phyloP scores from a whole-genome alignment of 352 stramenopile species.

The Lagenidium giganteum region DNA sequence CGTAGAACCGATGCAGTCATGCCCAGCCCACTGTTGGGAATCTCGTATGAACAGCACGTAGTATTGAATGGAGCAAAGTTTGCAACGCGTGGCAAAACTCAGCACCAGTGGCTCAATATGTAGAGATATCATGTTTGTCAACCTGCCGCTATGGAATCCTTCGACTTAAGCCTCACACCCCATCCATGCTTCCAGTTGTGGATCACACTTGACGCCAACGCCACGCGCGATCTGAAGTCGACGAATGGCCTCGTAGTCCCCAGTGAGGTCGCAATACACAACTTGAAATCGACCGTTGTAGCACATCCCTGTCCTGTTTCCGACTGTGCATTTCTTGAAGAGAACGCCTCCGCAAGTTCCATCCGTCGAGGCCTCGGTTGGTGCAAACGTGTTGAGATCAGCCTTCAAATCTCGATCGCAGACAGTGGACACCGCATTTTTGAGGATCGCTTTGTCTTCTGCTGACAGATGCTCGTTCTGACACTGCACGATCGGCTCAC shows the following conservation, averaged over 20 bases:
- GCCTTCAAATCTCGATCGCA: conserved; percentile 7
- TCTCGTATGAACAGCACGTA: too few relatives aligned
- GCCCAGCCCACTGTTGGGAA: too few relatives aligned
- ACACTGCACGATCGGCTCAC: conserved; percentile 5
- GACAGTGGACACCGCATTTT: neutral
- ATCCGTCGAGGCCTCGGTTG: conserved; percentile 1
- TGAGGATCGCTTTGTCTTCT: neutral
- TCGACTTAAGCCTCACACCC: conserved; percentile 7
- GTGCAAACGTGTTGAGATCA: conserved; percentile 5
- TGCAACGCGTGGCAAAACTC: too few relatives aligned
- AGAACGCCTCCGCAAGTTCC: conserved; percentile 8
- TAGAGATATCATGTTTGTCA: too few relatives aligned
- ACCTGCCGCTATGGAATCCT: too few relatives aligned
- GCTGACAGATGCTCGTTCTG: neutral
- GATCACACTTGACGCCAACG: conserved; percentile 11
- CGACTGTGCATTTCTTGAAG: conserved; percentile 13
- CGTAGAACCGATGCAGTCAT: too few relatives aligned
- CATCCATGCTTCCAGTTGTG: conserved; percentile 8
- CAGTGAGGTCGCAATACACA: conserved; percentile 5
- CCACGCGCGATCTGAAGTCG: conserved; percentile 9
- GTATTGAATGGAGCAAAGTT: too few relatives aligned
- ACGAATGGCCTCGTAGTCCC: conserved; percentile 7
- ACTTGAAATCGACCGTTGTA: conserved; percentile 14
- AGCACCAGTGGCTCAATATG: too few relatives aligned
- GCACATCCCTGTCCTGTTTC: conserved; percentile 9